Evolutionary conservation across 192 early-diverging fungal genomes (phyloP).

Genomic region (Backusella circina): DNA sequence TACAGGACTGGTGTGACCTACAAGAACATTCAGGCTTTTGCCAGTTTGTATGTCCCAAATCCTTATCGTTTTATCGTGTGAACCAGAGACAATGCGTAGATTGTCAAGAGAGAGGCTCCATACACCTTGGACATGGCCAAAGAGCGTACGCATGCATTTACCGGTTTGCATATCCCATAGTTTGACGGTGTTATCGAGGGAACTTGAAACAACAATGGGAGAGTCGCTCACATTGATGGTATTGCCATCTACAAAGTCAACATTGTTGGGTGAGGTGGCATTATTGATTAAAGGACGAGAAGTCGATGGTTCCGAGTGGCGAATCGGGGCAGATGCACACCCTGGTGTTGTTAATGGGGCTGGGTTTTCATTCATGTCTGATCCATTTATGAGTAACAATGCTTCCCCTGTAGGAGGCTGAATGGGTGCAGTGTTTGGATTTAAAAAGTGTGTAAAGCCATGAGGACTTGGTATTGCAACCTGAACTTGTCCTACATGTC

Average conservation of each 20-base stretch:
- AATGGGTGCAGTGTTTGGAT: constrained; percentile 1
- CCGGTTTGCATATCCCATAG: constrained; percentile 89
- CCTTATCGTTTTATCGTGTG: constrained; percentile 62
- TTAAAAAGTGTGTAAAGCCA: constrained; percentile 18
- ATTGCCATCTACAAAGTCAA: not conserved
- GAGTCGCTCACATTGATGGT: not conserved
- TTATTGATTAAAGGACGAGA: not conserved
- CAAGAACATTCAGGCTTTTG: constrained; percentile 56
- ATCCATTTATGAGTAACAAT: not conserved
- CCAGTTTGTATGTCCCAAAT: constrained; percentile 69
- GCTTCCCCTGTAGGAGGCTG: not conserved
- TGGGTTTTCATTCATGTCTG: not conserved
- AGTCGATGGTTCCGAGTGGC: not conserved
- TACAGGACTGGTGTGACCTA: constrained; percentile 62
- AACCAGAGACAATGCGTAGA: constrained; percentile 62
- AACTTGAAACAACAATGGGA: constrained; percentile 74
- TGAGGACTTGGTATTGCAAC: constrained; percentile 20
- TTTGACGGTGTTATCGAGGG: constrained; percentile 83
- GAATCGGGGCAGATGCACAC: not conserved
- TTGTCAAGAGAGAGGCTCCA: constrained; percentile 77
- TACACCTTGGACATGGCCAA: constrained; percentile 81
- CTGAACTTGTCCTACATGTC: constrained; percentile 69
- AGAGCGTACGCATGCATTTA: constrained; percentile 66
- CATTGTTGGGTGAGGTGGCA: constrained; percentile 1
- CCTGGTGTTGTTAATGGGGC: not conserved